A percentile compares a stretch with the other conserved stretches of the same genome.
Conservation (phyloP, 768 basidiomycete genomes). For the Scleroderma bovista region DNA sequence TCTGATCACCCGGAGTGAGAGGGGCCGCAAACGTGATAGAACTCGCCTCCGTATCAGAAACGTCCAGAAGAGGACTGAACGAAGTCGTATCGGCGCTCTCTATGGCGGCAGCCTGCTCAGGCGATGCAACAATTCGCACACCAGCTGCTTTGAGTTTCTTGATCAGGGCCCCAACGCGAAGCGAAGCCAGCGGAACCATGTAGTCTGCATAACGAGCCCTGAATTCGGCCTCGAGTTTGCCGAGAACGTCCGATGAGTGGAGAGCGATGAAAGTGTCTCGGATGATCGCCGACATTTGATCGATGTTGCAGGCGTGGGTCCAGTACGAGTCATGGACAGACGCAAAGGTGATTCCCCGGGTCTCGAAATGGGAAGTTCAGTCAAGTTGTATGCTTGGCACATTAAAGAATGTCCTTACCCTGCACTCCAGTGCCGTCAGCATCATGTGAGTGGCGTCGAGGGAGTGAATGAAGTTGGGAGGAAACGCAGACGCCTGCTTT, state of each 20-base stretch:
- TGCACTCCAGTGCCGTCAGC: constrained; percentile 87
- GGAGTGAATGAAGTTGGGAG: constrained; percentile 97
- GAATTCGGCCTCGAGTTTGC: constrained; percentile 73
- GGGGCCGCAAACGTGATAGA: constrained; percentile 14
- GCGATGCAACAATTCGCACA: constrained; percentile 36
- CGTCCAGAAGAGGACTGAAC: constrained; percentile 32
- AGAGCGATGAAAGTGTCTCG: constrained; percentile 91
- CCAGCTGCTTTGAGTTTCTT: constrained; percentile 42
- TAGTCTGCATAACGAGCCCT: constrained; percentile 69
- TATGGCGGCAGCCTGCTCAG: constrained; percentile 33
- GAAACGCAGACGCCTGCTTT: constrained; percentile 96
- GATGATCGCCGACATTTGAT: constrained; percentile 84
- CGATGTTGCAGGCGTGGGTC: constrained; percentile 88
- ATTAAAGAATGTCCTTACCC: constrained; percentile 40
- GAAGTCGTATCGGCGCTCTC: constrained; percentile 10
- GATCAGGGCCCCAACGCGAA: constrained; percentile 34
- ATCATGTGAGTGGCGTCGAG: constrained; percentile 99
- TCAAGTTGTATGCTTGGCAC: background rate
- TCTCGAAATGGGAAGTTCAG: constrained; percentile 34
- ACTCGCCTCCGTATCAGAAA: constrained; percentile 33
- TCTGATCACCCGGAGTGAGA: background rate
- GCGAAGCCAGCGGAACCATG: constrained; percentile 51
- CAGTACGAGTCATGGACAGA: constrained; percentile 99
- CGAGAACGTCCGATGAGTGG: constrained; percentile 82
- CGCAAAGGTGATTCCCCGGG: constrained; percentile 76